Evolutionary conservation across 805 yeast genomes (phyloP).

Genomic region (Wickerhamiella bombiphila): DNA sequence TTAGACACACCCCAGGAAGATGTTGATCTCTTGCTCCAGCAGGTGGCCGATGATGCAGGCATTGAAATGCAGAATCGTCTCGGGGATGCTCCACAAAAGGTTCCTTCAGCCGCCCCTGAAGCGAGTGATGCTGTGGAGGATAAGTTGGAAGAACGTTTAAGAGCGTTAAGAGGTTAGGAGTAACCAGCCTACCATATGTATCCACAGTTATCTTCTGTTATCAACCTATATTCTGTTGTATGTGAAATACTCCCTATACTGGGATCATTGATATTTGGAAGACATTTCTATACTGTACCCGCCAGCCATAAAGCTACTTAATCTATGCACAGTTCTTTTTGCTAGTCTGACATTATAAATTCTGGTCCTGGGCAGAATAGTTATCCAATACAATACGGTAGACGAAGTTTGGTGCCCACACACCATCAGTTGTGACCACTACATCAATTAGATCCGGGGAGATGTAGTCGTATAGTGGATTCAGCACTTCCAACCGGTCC

Average conservation of each 20-base stretch:
- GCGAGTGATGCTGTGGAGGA: constrained; percentile 62
- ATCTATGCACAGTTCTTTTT: too few relatives aligned
- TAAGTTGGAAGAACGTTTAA: constrained; percentile 66
- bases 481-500: constrained; percentile 65
- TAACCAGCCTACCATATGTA: too few relatives aligned
- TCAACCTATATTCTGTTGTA: too few relatives aligned
- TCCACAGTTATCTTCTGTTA: too few relatives aligned
- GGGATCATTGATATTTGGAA: too few relatives aligned
- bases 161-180: constrained; percentile 53
- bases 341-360: constrained; percentile 3
- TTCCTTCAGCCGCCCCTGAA: constrained; percentile 41
- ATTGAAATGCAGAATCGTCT: constrained; percentile 79
- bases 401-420: constrained; percentile 89
- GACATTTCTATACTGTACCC: too few relatives aligned
- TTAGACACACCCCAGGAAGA: constrained; percentile 87
- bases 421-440: constrained; percentile 89
- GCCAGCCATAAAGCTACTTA: too few relatives aligned
- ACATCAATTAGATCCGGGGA: constrained; percentile 91
- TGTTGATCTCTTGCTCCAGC: constrained; percentile 77
- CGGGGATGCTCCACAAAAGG: constrained; percentile 28
- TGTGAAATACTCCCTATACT: too few relatives aligned
- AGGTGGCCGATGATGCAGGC: constrained; percentile 96
- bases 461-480: constrained; percentile 81
- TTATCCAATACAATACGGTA: constrained; percentile 91
- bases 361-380: constrained; percentile 64